These are phyloP conservation scores for Tremellales sp. DNA, from an alignment of 1,284 basidiomycete genomes.

Conservation along the genomic window DNA sequence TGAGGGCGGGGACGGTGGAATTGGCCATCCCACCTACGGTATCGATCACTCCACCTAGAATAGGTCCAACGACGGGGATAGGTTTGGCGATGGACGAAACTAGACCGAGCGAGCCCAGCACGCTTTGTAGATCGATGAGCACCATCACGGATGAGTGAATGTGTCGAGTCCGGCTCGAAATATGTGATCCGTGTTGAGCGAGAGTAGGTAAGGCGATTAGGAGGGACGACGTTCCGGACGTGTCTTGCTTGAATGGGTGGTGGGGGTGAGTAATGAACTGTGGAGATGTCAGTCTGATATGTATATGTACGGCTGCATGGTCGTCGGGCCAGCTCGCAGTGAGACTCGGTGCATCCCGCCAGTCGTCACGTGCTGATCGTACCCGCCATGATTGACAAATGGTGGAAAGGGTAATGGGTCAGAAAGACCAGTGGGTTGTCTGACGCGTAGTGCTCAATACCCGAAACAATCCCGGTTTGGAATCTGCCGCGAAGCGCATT, in stretches of 20 bases:
- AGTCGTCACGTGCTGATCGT: too few species aligned
- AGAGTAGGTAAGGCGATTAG: not conserved
- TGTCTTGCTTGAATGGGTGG: not conserved
- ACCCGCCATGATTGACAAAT: too few species aligned
- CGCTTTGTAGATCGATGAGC: constrained; percentile 26
- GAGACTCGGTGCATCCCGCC: too few species aligned
- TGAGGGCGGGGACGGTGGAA: constrained; percentile 10
- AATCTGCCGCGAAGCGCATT: too few species aligned
- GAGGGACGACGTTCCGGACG: not conserved
- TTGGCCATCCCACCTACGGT: constrained; percentile 17
- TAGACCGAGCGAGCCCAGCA: constrained; percentile 23
- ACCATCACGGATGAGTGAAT: constrained; percentile 10
- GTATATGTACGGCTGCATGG: too few species aligned
- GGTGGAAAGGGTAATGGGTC: too few species aligned
- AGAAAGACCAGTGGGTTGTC: too few species aligned
- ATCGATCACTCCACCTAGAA: constrained; percentile 21
- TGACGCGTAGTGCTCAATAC: too few species aligned
- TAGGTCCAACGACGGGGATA: constrained; percentile 20
- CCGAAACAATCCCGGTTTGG: too few species aligned
- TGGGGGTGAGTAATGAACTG: too few species aligned
- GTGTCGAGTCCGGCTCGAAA: constrained; percentile 2
- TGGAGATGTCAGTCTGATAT: too few species aligned
- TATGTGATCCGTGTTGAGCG: not conserved
- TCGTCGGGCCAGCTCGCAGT: too few species aligned
- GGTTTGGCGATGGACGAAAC: constrained; percentile 30